Conservation (phyloP, 2,329 filamentous ascomycete genomes). For the Clathrospora elynae region DNA sequence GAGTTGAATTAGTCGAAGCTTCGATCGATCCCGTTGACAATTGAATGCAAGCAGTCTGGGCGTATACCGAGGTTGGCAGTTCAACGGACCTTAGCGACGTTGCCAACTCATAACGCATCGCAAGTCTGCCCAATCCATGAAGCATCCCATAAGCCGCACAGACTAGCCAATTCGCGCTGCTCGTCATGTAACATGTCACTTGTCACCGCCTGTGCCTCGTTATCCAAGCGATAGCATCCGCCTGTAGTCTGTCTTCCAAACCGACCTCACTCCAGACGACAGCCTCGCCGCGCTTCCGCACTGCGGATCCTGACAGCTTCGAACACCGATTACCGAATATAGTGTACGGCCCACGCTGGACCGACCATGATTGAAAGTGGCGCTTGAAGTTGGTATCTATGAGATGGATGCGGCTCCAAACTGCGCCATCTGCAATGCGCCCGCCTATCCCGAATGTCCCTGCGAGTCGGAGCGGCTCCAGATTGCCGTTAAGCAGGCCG, state of each 20-base stretch:
- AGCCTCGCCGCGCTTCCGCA: conserved; percentile 12
- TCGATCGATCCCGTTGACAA: conserved; percentile 8
- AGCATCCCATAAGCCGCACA: conserved; percentile 41
- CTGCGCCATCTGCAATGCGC: conserved; percentile 50
- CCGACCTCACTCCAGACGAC: conserved; percentile 21
- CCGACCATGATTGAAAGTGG: conserved; percentile 37
- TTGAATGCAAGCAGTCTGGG: conserved; percentile 12
- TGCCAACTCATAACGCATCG: conserved; percentile 49
- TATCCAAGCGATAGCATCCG: conserved; percentile 29
- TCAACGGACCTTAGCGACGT: conserved; percentile 36
- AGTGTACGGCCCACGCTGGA: conserved; percentile 17
- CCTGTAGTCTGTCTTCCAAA: conserved; percentile 28
- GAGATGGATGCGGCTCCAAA: conserved; percentile 49
- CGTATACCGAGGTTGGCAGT: conserved; percentile 20
- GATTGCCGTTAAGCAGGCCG: conserved; percentile 49
- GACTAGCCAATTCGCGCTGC: conserved; percentile 39
- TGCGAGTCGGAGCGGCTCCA: conserved; percentile 49
- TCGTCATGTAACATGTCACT: conserved; percentile 47
- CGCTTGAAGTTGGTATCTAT: conserved; percentile 30
- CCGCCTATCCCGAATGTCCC: conserved; percentile 46
- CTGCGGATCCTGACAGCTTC: conserved; percentile 15
- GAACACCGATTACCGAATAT: conserved; percentile 4
- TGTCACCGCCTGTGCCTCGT: conserved; percentile 46
- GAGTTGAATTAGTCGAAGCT: background rate
- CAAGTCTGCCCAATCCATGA: conserved; percentile 36